Evolutionary conservation across 192 early-diverging fungal species (phyloP).

Genomic region (Oehlia diaphana): DNA sequence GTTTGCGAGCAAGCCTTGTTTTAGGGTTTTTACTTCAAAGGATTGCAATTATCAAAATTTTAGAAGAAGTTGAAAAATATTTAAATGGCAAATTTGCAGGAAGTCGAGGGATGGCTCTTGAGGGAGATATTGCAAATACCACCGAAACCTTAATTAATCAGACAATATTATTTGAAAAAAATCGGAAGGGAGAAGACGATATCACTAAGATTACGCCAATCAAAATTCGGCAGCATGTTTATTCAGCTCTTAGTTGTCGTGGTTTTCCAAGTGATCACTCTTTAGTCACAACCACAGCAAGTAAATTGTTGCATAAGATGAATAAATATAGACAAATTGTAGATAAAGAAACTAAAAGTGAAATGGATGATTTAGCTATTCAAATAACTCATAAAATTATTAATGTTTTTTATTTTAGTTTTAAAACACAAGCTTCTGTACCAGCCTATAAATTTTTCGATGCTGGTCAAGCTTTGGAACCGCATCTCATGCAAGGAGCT

Average conservation of each 20-base stretch:
- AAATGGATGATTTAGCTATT: neutral
- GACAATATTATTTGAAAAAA: neutral
- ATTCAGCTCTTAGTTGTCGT: neutral
- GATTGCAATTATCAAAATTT: neutral
- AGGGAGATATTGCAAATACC: neutral
- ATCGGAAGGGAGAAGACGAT: neutral
- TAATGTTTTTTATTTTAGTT: neutral
- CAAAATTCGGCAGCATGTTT: conserved; percentile 12
- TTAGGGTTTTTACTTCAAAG: neutral
- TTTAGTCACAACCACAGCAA: neutral
- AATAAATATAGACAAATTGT: neutral
- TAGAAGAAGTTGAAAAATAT: neutral
- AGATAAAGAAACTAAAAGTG: neutral
- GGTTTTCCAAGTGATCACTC: neutral
- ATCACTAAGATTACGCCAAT: neutral
- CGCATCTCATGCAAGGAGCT: conserved; percentile 1
- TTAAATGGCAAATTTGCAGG: neutral
- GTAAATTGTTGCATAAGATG: neutral
- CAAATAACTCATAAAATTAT: neutral
- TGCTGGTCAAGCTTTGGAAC: neutral
- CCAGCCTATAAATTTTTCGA: neutral
- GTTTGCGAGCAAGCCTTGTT: neutral
- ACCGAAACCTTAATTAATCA: neutral
- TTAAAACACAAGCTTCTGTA: neutral
- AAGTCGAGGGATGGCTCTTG: neutral